Base-by-base conservation (phyloP, 805 yeast genomes). In the Pichia exigua region DNA sequence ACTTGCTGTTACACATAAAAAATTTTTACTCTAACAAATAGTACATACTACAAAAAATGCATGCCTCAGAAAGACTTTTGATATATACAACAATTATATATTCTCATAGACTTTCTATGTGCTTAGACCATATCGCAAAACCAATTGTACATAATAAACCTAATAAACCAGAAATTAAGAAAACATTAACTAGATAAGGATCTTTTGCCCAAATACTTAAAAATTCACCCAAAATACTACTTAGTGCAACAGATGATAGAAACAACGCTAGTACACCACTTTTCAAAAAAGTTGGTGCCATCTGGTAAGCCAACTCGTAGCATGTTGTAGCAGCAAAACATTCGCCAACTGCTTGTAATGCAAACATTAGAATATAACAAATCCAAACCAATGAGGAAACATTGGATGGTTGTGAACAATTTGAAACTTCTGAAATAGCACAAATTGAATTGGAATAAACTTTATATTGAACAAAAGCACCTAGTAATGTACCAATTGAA, bases 251-350 rank as follows among this genome's bases (percentile, higher is more conserved):
- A 44, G 73, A 73, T 54, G 73, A 48, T 24, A 66, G 49, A 48
- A 62, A 66, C 20, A 65, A 48, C 1, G 82, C 76, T 69, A 75
- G 66, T 17, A 77, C 79, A 52, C 77, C 67, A 42, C 80, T 76
- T 59, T 74, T 73, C 77, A 77, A 72, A 42, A 70, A 66, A 9
- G 68, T 73, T 32, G 82, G 80, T 7, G 81, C 68, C 60, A 76
- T 67, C 3, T 79, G 71, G 62, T 77, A 78, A 0, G 83, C 82
- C 52, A 77, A 65, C 61, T 78, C 81, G 58, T 77, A 78, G 35
- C 75, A 79, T 15, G 81, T 76, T 28, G 73, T 72, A 49, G 64
- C 71, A 13, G 79, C 75, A 58, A 76, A 77, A 62, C 81, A 76
- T 61, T 78, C 82, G 47, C 80, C 77, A 11, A 71, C 68, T 20